These are phyloP conservation scores for Cadophora gregata DNA, from an alignment of 2,329 filamentous ascomycete species.

Conservation along the genomic window DNA sequence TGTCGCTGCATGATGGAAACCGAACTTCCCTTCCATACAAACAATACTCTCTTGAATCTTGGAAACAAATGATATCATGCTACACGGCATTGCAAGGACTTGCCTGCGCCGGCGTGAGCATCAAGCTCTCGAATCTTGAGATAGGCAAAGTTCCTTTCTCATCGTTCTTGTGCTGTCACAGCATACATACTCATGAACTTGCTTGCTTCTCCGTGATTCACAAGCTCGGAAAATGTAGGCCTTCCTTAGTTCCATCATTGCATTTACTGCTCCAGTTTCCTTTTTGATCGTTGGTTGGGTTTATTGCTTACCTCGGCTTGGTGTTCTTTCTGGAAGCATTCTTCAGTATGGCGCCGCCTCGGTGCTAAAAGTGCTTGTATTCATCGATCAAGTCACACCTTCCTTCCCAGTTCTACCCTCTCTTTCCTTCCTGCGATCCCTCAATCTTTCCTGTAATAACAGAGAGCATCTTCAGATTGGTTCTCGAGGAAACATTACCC, in stretches of 20 bases:
- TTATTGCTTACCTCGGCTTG: neutral
- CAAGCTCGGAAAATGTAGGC: neutral
- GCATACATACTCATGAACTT: neutral
- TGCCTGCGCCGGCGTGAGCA: neutral
- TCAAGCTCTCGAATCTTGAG: neutral
- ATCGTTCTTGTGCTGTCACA: neutral
- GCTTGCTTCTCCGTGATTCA: neutral
- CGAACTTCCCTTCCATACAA: neutral
- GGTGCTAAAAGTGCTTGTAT: constrained; percentile 13
- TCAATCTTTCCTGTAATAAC: neutral
- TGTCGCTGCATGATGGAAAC: neutral
- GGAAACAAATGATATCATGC: neutral
- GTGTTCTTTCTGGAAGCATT: neutral
- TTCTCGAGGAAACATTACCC: neutral
- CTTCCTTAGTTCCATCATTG: neutral
- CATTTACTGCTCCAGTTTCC: neutral
- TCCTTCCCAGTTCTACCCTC: neutral
- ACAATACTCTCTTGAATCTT: neutral
- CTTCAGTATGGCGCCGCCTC: constrained; percentile 1
- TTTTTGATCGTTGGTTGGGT: neutral
- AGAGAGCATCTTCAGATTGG: neutral
- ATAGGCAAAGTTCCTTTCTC: neutral
- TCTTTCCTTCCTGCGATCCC: neutral
- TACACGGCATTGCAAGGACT: constrained; percentile 1
- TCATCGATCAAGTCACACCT: constrained; percentile 4